Percentiles rank a stretch among this genome's conserved stretches.
phyloP scores from a whole-genome alignment of 2,329 filamentous ascomycete species.

The Emericellopsis cladophorae region DNA sequence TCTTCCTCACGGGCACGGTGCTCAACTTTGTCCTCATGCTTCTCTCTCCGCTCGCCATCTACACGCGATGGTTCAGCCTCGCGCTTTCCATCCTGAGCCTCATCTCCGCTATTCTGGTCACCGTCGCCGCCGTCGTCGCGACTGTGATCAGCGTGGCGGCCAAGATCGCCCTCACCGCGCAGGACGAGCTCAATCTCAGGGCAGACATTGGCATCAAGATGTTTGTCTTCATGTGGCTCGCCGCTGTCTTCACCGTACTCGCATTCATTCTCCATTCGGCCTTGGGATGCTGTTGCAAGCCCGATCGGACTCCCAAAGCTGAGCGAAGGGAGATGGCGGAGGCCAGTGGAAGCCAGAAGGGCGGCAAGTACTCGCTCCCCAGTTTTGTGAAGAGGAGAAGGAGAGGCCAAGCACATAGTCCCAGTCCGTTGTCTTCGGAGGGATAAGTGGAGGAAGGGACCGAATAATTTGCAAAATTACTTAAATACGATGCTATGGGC shows the following conservation, averaged over 20 bases:
- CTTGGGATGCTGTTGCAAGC: slow-evolving; percentile 62
- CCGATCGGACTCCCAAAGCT: slow-evolving; percentile 8
- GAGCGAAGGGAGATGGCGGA: slow-evolving; percentile 3
- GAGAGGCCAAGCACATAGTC: slow-evolving; percentile 1
- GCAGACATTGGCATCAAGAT: slow-evolving; percentile 59
- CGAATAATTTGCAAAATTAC: too few relatives aligned
- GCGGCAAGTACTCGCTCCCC: slow-evolving; percentile 9
- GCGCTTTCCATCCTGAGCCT: slow-evolving; percentile 57
- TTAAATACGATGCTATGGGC: too few relatives aligned
- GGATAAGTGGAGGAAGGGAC: too few relatives aligned
- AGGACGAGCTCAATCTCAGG: slow-evolving; percentile 63
- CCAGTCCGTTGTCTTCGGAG: too few relatives aligned
- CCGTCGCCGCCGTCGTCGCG: slow-evolving; percentile 60
- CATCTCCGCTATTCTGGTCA: slow-evolving; percentile 52
- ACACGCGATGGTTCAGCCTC: slow-evolving; percentile 49
- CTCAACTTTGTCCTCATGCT: slow-evolving; percentile 64
- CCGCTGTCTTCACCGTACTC: slow-evolving; percentile 50
- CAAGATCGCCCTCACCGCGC: slow-evolving; percentile 58
- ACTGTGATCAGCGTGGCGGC: slow-evolving; percentile 80
- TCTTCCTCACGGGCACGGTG: slow-evolving; percentile 63
- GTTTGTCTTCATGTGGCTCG: slow-evolving; percentile 86
- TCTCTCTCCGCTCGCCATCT: slow-evolving; percentile 41
- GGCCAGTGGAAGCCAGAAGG: slow-evolving; percentile 6
- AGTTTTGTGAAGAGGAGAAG: slow-evolving; percentile 15
- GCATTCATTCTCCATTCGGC: slow-evolving; percentile 63